phyloP scores from a whole-genome alignment of 208 protist species.

The Acanthamoeba lenticulata region DNA sequence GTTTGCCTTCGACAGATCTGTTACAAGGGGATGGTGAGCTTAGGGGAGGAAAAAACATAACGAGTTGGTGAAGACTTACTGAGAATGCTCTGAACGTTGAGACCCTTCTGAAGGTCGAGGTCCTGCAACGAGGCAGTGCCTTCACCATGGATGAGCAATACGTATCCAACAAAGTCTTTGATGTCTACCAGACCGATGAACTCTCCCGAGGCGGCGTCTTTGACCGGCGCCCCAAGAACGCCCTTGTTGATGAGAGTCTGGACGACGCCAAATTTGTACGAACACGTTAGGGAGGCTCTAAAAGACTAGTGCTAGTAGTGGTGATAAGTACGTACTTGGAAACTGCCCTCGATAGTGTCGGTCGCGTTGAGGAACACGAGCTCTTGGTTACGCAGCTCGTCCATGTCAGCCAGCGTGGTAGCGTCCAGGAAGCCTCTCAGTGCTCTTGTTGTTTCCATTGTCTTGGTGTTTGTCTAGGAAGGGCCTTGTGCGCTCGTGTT shows the following conservation, averaged over 20 bases:
- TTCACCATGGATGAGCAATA: slow-evolving; percentile 43
- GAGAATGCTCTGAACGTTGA: slow-evolving; percentile 35
- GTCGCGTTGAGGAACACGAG: not conserved
- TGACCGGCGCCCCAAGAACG: slow-evolving; percentile 23
- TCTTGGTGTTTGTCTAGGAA: too few relatives aligned
- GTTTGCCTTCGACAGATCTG: slow-evolving; percentile 48
- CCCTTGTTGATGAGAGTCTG: not conserved
- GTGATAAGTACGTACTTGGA: not conserved
- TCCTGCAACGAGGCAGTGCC: not conserved
- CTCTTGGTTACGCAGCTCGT: not conserved
- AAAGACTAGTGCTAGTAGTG: not conserved
- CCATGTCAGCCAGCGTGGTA: not conserved
- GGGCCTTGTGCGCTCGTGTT: too few relatives aligned
- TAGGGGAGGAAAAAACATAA: not conserved
- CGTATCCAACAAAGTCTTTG: slow-evolving; percentile 51
- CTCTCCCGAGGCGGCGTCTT: not conserved
- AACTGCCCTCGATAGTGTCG: not conserved
- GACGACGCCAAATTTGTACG: not conserved
- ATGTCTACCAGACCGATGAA: slow-evolving; percentile 30
- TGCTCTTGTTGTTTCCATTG: not conserved
- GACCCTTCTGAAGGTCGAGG: not conserved
- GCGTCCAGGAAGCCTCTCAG: not conserved
- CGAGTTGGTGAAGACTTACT: not conserved
- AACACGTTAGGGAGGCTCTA: not conserved
- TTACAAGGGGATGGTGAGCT: not conserved